These are phyloP conservation scores for Globisporangium uncinulatum DNA, from an alignment of 352 stramenopile genomes.

Conservation along the genomic window DNA sequence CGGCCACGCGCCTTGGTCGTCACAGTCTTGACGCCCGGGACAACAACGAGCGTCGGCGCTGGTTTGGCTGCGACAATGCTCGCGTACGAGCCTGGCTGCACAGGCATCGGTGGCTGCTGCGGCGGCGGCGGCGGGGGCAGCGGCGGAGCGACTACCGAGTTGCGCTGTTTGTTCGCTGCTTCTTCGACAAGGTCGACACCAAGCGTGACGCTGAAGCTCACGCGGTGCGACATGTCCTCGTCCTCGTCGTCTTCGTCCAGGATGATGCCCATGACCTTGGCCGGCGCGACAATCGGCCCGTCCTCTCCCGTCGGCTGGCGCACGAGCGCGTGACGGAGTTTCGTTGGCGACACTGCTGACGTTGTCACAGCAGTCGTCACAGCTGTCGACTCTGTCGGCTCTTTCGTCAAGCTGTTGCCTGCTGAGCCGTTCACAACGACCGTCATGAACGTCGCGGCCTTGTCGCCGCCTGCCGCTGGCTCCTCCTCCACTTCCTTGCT, in stretches of 20 bases:
- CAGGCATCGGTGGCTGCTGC: conserved; percentile 14
- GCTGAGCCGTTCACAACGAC: conserved; percentile 38
- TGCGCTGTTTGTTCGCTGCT: conserved; percentile 55
- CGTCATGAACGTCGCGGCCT: conserved; percentile 27
- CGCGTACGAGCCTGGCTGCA: conserved; percentile 19
- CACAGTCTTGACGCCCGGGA: not conserved
- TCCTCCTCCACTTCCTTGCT: conserved; percentile 17
- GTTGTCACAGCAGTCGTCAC: conserved; percentile 9
- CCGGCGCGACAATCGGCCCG: conserved; percentile 56
- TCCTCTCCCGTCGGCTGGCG: conserved; percentile 79
- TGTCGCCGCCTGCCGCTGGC: conserved; percentile 3
- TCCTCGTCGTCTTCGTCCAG: conserved; percentile 52
- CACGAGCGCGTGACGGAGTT: conserved; percentile 18
- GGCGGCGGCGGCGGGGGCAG: conserved; percentile 1
- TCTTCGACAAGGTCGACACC: conserved; percentile 60
- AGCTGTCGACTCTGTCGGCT: conserved; percentile 11
- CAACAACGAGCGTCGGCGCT: not conserved
- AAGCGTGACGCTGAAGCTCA: conserved; percentile 84
- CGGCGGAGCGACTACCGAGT: conserved; percentile 36
- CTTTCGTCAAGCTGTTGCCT: conserved; percentile 15
- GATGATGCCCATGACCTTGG: conserved; percentile 78
- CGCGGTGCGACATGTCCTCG: conserved; percentile 34
- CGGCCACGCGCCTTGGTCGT: conserved; percentile 24
- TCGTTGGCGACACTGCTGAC: conserved; percentile 12
- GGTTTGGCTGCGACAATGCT: conserved; percentile 24